Base-by-base conservation (phyloP, 768 basidiomycete genomes). In the Podaxis sp. region DNA sequence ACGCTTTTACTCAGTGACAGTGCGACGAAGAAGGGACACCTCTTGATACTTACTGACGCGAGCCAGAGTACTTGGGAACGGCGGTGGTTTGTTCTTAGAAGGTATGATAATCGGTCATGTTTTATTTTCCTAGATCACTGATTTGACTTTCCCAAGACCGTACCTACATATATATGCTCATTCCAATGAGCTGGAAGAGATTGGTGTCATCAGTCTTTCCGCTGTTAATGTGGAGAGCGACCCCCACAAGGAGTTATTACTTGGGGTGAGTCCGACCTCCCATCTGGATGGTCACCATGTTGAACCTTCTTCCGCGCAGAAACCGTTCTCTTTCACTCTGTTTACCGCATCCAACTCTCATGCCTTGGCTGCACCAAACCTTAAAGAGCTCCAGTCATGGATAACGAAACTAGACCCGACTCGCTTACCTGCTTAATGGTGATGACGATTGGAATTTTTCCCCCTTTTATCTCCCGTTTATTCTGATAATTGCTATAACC, bases 281-380 rank as follows among this genome's bases (percentile, higher is more conserved):
- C 57, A 19, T 33, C 13, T 55, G 19, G 15, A n/a, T 30, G 30
- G 12, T 6, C 48, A 33, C 39, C 63, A 26, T 60, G 68, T n/a
- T 61, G 48, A 28, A 19, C 24, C 11, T 1, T 36, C n/a, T 22
- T 11, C 22, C 28, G 39, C 19, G 17, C 71, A 95, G 95, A 92
- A 89, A 82, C 86, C 82, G 38, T 89, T 87, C 74, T 90, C 89
- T 13, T 96, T 97, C 75, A 95, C 93, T 12, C 82, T 97, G 36
- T 96, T 96, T 75, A 95, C 95, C 1, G 82, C 92, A 12, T 92
- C 92, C 7, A 96, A 97, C 73, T 95, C 95, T 26, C 90, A 95
- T 76, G 93, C 92, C 40, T 82, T 97, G 9, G 89, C 92, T 8
- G 93, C 95, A 38, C 85, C 89, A 2, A 92, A 81, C 69, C 75